phyloP scores from a whole-genome alignment of 163 green algal species.

The Chlamydomonas reinhardtii region DNA sequence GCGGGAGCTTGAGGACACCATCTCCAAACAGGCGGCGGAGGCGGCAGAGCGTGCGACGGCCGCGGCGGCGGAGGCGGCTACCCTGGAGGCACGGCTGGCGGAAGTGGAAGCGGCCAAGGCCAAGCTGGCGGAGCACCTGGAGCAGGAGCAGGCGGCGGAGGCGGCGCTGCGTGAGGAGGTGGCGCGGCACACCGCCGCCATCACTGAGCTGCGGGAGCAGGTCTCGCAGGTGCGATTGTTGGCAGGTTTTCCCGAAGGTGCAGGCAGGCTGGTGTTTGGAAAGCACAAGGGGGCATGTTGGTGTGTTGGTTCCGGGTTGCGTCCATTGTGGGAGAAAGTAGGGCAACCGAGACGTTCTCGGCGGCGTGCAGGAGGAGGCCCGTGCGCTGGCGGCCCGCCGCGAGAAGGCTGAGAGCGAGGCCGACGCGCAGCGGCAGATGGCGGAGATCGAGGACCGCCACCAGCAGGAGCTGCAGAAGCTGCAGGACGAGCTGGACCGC shows the following conservation, averaged over 20 bases:
- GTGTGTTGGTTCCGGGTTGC: too few species aligned
- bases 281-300: too few species aligned
- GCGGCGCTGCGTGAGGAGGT: background rate
- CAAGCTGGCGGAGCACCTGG: conserved; percentile 17
- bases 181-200: background rate
- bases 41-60: background rate
- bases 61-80: background rate
- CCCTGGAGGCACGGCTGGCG: background rate
- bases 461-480: conserved; percentile 1
- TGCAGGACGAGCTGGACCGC: conserved; percentile 39
- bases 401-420: background rate
- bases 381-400: background rate
- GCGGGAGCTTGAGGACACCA: background rate
- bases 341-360: too few species aligned
- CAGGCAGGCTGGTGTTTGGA: too few species aligned
- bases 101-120: conserved; percentile 14
- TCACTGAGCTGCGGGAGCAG: conserved; percentile 12
- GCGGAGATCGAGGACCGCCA: conserved; percentile 34
- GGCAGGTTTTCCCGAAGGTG: background rate
- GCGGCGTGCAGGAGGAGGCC: conserved; percentile 25
- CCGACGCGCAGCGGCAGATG: conserved; percentile 12
- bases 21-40: background rate
- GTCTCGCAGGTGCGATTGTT: background rate
- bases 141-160: conserved; percentile 7
- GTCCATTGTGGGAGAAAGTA: too few species aligned